Conservation (phyloP, 2,329 filamentous ascomycete genomes). For the Teratosphaeria viscida region DNA sequence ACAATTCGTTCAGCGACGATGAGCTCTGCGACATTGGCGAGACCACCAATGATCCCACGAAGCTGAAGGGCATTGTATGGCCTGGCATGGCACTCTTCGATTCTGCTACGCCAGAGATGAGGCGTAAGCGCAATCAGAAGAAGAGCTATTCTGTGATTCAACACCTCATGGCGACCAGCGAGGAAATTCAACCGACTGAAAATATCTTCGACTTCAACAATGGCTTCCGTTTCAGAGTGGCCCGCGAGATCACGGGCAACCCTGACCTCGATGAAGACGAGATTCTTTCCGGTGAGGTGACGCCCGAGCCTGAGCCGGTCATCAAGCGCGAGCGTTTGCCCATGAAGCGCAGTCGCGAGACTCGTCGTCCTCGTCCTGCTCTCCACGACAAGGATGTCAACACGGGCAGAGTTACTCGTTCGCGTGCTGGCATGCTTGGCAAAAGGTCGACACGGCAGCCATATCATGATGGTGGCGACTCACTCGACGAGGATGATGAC, state of each 20-base stretch:
- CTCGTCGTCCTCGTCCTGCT: conserved; percentile 12
- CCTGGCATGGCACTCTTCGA: conserved; percentile 77
- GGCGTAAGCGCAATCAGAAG: conserved; percentile 65
- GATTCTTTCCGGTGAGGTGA: conserved; percentile 12
- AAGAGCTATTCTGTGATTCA: conserved; percentile 63
- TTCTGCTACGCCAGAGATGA: conserved; percentile 62
- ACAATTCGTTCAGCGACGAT: conserved; percentile 2
- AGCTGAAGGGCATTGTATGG: conserved; percentile 63
- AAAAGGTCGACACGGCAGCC: conserved; percentile 11
- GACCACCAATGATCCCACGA: conserved; percentile 28
- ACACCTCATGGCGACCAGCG: conserved; percentile 55
- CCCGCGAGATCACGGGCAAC: conserved; percentile 36
- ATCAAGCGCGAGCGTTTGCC: neutral
- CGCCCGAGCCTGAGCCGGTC: conserved; percentile 18
- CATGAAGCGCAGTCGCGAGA: conserved; percentile 12
- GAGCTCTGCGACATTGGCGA: conserved; percentile 13
- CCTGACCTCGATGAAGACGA: conserved; percentile 29
- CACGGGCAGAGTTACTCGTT: conserved; percentile 12
- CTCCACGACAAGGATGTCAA: conserved; percentile 21
- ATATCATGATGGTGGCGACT: conserved; percentile 21
- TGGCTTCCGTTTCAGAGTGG: conserved; percentile 32
- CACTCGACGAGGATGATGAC: conserved; percentile 20
- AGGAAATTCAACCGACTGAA: conserved; percentile 53
- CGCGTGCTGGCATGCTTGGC: conserved; percentile 6
- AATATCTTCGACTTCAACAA: conserved; percentile 46